These are phyloP conservation scores for Physcomitrium patens DNA, from an alignment of 225 moss, liverwort and hornwort genomes.

Conservation along the genomic window DNA sequence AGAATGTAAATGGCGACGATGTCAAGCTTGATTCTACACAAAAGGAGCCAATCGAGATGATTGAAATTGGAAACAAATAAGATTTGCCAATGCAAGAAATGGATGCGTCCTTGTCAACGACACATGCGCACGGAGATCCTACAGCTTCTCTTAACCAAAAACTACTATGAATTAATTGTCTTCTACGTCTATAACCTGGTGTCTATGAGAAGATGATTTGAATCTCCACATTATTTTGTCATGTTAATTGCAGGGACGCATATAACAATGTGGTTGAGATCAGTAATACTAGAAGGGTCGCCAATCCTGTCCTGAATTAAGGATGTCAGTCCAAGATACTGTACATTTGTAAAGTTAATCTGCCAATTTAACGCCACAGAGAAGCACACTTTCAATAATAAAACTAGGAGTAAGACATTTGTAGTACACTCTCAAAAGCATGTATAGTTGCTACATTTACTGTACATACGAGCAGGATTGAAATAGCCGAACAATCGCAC, in stretches of 20 bases:
- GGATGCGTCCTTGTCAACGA: constrained; percentile 27
- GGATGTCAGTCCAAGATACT: not conserved
- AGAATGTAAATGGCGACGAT: constrained; percentile 40
- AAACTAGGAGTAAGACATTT: constrained; percentile 13
- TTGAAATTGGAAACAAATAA: constrained; percentile 50
- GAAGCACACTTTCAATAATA: constrained; percentile 8
- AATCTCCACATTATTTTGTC: not conserved
- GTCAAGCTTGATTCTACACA: not conserved
- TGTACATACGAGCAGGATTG: no score
- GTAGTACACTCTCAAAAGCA: not conserved
- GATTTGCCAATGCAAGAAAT: constrained; percentile 28
- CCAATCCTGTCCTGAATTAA: not conserved
- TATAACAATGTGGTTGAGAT: not conserved
- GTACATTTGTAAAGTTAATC: not conserved
- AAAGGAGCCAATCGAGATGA: constrained; percentile 16
- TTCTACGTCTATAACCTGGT: not conserved
- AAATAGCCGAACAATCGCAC: no score
- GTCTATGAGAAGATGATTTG: constrained; percentile 6
- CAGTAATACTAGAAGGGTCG: not conserved
- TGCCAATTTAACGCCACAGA: not conserved
- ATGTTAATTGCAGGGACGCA: not conserved
- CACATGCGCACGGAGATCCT: constrained; percentile 26
- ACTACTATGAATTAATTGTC: constrained; percentile 17
- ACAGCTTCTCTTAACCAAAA: constrained; percentile 6
- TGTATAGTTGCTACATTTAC: not conserved